Percentiles rank a stretch among this genome's conserved stretches.
Evolutionary conservation across 2,329 filamentous ascomycete species (phyloP).

Genomic region (Berkeleyomyces rouxiae): DNA sequence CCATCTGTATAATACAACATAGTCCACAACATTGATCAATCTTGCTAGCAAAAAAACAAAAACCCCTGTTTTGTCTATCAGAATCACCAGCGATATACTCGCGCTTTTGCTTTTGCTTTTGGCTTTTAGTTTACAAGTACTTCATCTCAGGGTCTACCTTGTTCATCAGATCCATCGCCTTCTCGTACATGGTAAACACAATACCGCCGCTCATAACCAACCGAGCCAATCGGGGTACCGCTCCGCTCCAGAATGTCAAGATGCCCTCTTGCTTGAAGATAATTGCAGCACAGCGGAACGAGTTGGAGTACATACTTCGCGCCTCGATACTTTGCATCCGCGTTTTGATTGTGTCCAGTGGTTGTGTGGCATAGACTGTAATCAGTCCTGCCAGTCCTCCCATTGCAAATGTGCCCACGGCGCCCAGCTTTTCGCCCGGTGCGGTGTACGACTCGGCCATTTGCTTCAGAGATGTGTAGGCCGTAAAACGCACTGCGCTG

Average conservation of each 20-base stretch:
- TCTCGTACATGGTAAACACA: constrained; percentile 97
- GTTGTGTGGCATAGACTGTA: constrained; percentile 64
- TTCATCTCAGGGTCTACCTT: constrained; percentile 63
- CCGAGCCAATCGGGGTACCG: constrained; percentile 66
- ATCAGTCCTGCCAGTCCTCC: constrained; percentile 79
- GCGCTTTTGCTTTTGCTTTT: background rate
- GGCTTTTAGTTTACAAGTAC: constrained; percentile 45
- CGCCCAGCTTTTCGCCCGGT: constrained; percentile 86
- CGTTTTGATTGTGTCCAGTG: constrained; percentile 89
- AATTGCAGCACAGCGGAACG: constrained; percentile 60
- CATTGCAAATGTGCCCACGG: constrained; percentile 74
- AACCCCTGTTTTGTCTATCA: no score
- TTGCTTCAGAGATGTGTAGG: constrained; percentile 82
- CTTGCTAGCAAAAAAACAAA: no score
- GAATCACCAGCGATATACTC: background rate
- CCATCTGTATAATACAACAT: constrained; percentile 2
- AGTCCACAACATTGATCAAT: no score
- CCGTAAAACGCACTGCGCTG: constrained; percentile 76
- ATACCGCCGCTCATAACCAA: constrained; percentile 87
- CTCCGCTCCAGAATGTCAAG: constrained; percentile 85
- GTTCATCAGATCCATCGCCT: constrained; percentile 79
- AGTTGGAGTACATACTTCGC: constrained; percentile 66
- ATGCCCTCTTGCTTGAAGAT: constrained; percentile 85
- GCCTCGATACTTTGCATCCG: constrained; percentile 95
- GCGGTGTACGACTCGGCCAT: constrained; percentile 81